Base-by-base conservation (phyloP, 208 protist species). In the Trypanosomatidae sp. region DNA sequence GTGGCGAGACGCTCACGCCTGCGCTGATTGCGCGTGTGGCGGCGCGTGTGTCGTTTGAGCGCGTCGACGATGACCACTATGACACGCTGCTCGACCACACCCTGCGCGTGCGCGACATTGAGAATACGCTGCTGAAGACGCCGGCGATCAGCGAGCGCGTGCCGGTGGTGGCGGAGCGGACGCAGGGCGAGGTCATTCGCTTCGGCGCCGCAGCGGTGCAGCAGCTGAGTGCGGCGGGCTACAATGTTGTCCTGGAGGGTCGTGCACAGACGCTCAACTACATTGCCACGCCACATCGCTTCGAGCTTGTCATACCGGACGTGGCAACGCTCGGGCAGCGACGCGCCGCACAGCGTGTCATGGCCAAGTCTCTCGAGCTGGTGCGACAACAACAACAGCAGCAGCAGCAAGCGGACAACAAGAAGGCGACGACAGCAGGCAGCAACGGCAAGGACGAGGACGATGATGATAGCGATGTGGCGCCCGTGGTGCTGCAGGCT, bases 191-290 rank as follows among this genome's bases (percentile, higher is more conserved):
- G 46, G 88, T 95, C 13, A 85, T 95, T 47, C 68, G 68, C 46
- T 95, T 95, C 56, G 81, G 48, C 23, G 62, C 59, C 1, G 46
- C 6, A 6, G 81, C 84, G 6, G 56, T 93, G 11, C 59, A 75
- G 54, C 46, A 81, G 44, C 57, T 95, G 21, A 80, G 71, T 23
- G 49, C 40, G 10, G 74, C 69, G 0, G 81, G 81, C 27, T 86
- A 84, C 61, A 95, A 95, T 57, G 84, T 93, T 3, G 79, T 95
- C 32, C 52, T 95, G 15, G 84, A 95, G 55, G 88, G 88, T 6
- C 80, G 88, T 15, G 70, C 72, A 18, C 81, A 90, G 61, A 95
- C 88, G 24, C 64, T 95, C 23, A 72, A 93, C 38, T 87, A 91
- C 62, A 89, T 95, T 33, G 47, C 64, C 0, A 86, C 75, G 3